Conservation (phyloP, 2,329 filamentous ascomycete genomes). For the Leptographium procerum region DNA sequence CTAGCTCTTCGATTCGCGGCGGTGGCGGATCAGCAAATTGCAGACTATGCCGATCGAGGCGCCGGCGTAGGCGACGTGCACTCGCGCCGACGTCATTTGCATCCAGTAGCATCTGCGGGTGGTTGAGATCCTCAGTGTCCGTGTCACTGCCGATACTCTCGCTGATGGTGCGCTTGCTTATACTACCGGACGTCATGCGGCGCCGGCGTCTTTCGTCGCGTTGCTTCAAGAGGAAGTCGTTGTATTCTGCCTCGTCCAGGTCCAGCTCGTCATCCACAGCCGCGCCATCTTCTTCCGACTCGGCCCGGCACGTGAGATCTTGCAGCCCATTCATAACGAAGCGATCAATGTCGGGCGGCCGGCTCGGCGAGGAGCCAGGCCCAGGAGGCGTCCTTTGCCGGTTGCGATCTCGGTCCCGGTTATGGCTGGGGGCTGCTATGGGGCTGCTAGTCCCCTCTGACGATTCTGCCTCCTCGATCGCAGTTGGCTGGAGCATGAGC, state of each 20-base stretch:
- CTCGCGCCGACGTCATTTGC: slow-evolving; percentile 33
- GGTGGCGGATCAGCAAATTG: slow-evolving; percentile 38
- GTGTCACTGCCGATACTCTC: slow-evolving; percentile 39
- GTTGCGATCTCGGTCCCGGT: not conserved
- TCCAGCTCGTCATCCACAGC: slow-evolving; percentile 18
- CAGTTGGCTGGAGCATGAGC: slow-evolving; percentile 30
- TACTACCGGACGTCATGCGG: slow-evolving; percentile 39
- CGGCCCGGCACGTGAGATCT: slow-evolving; percentile 32
- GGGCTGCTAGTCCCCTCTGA: not conserved
- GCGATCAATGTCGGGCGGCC: slow-evolving; percentile 25
- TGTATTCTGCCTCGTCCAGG: slow-evolving; percentile 24
- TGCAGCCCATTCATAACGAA: slow-evolving; percentile 32
- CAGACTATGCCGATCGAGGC: slow-evolving; percentile 33
- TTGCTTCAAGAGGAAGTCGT: slow-evolving; percentile 25
- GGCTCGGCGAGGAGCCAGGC: not conserved
- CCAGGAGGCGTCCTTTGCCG: not conserved
- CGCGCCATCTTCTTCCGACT: slow-evolving; percentile 15
- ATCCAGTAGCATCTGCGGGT: slow-evolving; percentile 23
- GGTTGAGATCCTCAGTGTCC: slow-evolving; percentile 25
- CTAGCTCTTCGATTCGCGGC: slow-evolving; percentile 40
- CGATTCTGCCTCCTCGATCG: slow-evolving; percentile 31
- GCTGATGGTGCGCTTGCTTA: slow-evolving; percentile 42
- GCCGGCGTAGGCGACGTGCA: slow-evolving; percentile 35
- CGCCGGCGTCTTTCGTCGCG: slow-evolving; percentile 31
- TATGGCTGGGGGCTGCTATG: not conserved